These are phyloP conservation scores for Leucocoprinus leucothites DNA, from an alignment of 768 basidiomycete genomes.

Conservation along the genomic window DNA sequence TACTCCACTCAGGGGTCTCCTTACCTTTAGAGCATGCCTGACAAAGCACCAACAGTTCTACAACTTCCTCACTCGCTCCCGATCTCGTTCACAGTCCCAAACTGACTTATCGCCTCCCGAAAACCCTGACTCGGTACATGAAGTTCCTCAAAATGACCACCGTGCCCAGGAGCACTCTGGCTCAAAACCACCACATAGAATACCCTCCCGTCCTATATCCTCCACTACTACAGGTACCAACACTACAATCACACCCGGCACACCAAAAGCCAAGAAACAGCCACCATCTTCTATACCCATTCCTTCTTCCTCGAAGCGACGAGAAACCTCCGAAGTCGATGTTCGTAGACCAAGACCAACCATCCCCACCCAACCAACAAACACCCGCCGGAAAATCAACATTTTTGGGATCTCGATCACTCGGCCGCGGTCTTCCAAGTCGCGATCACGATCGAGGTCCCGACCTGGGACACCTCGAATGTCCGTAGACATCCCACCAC, in stretches of 20 bases:
- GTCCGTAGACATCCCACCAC: constrained; percentile 21
- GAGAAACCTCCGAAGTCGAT: constrained; percentile 10
- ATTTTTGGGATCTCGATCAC: constrained; percentile 43
- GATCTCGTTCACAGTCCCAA: constrained; percentile 59
- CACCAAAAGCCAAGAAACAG: constrained; percentile 36
- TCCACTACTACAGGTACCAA: constrained; percentile 62
- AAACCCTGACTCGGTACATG: constrained; percentile 19
- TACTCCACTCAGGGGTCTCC: constrained; percentile 8
- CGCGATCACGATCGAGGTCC: constrained; percentile 32
- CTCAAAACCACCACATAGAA: constrained; percentile 46
- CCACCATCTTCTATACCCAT: constrained; percentile 25
- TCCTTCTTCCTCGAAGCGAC: constrained; percentile 14
- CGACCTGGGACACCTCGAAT: constrained; percentile 20
- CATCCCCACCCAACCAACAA: constrained; percentile 32
- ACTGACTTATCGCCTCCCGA: constrained; percentile 17
- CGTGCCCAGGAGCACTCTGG: constrained; percentile 15
- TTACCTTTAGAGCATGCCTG: neutral
- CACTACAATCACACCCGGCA: constrained; percentile 56
- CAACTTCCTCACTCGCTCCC: constrained; percentile 53
- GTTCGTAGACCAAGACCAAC: constrained; percentile 20
- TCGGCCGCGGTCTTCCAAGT: constrained; percentile 19
- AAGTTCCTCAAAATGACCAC: constrained; percentile 17
- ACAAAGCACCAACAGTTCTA: constrained; percentile 43
- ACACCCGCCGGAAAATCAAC: constrained; percentile 35
- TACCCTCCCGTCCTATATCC: constrained; percentile 62